A percentile compares a stretch with the other conserved stretches of the same genome.
Conservation (phyloP, 1,139 yeast genomes). For the Yamadazyma aaseri region DNA sequence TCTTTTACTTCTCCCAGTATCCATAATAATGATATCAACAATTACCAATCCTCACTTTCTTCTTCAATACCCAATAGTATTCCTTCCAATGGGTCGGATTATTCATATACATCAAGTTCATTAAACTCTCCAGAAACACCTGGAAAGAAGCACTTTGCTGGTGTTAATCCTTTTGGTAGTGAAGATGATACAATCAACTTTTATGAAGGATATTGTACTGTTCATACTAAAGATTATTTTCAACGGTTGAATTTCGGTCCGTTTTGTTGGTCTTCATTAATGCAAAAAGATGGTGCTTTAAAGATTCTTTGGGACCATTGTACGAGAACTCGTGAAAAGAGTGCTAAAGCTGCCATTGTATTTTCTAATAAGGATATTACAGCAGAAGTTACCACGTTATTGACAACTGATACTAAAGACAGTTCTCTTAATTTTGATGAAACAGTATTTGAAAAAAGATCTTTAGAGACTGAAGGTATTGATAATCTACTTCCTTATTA, state of each 20-base stretch:
- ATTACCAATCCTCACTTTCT: too few relatives aligned
- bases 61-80: too few relatives aligned
- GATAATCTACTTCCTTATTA: conserved; percentile 36
- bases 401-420: conserved; percentile 17
- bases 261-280: conserved; percentile 45
- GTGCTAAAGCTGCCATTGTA: conserved; percentile 19
- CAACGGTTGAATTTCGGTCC: conserved; percentile 49
- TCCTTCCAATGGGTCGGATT: too few relatives aligned
- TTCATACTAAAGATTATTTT: conserved; percentile 29
- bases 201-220: conserved; percentile 41
- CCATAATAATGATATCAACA: too few relatives aligned
- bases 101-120: too few relatives aligned
- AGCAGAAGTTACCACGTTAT: conserved; percentile 25
- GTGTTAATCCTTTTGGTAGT: conserved; percentile 24
- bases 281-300: conserved; percentile 49
- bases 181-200: conserved; percentile 35
- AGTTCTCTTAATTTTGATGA: conserved; percentile 19
- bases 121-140: too few relatives aligned
- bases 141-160: conserved; percentile 4
- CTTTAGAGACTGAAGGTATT: conserved; percentile 36
- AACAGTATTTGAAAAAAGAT: conserved; percentile 29
- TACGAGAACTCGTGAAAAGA: conserved; percentile 24
- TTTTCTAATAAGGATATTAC: conserved; percentile 19
- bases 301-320: conserved; percentile 33
- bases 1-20: too few relatives aligned